A percentile compares a stretch with the other conserved stretches of the same genome.
Evolutionary conservation across 2,329 filamentous ascomycete genomes (phyloP).

Genomic region (Tolypocladium paradoxum): DNA sequence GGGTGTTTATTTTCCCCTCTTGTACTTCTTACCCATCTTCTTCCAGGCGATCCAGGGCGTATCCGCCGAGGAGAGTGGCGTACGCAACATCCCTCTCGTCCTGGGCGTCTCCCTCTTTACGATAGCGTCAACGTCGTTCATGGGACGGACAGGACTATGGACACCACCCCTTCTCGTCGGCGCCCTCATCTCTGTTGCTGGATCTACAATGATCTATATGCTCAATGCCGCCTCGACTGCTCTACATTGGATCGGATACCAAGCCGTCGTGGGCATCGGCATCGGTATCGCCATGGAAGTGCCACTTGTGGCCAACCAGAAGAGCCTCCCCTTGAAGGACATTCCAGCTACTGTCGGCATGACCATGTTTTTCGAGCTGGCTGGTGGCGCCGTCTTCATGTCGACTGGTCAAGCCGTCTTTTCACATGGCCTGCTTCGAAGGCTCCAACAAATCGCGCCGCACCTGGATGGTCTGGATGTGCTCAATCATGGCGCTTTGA

Average conservation of each 20-base stretch:
- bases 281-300: neutral
- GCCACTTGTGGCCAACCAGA: neutral
- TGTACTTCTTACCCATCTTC: slow-evolving; percentile 31
- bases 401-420: neutral
- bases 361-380: neutral
- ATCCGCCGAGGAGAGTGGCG: slow-evolving; percentile 20
- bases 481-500: neutral
- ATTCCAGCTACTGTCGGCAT: neutral
- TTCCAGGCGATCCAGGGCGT: slow-evolving; percentile 22
- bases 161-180: neutral
- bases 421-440: neutral
- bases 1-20: slow-evolving; percentile 23
- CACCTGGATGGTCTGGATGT: neutral
- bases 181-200: neutral
- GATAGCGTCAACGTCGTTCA: neutral
- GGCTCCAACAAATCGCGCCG: neutral
- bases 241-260: neutral
- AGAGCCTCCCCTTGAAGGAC: neutral
- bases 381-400: neutral
- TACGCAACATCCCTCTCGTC: slow-evolving; percentile 28
- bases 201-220: neutral
- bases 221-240: neutral
- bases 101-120: slow-evolving; percentile 5
- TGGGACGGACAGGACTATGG: neutral
- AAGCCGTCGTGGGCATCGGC: neutral